Evolutionary conservation across 176 grass and related monocot genomes (phyloP).

Genomic region (Phyllostachys edulis): DNA sequence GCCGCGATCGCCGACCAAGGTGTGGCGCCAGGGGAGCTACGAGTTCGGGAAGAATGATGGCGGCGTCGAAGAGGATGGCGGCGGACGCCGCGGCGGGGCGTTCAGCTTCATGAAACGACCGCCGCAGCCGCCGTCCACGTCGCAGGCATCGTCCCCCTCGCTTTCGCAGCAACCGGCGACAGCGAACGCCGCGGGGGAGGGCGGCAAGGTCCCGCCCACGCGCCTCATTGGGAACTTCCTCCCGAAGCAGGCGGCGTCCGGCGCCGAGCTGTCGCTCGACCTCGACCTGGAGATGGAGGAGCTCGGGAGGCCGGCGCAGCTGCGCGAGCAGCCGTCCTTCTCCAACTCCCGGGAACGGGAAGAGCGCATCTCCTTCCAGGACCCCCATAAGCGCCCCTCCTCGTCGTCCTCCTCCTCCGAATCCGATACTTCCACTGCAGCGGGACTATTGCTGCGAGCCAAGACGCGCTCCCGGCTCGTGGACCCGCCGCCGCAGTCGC

Average conservation of each 20-base stretch:
- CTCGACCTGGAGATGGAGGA: conserved; percentile 81
- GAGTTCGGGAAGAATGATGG: conserved; percentile 44
- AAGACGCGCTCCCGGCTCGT: conserved; percentile 84
- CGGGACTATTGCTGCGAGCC: conserved; percentile 36
- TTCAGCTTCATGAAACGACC: conserved; percentile 68
- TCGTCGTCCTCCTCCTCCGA: conserved; percentile 31
- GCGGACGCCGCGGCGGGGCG: background rate
- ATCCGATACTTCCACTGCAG: conserved; percentile 39
- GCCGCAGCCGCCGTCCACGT: background rate
- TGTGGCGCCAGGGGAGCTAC: conserved; percentile 58
- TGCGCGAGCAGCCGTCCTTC: conserved; percentile 30
- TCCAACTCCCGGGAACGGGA: conserved; percentile 67
- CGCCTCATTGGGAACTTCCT: conserved; percentile 79
- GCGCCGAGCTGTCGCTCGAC: conserved; percentile 57
- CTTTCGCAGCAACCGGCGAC: background rate
- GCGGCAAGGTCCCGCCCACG: conserved; percentile 66
- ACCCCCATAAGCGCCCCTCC: background rate
- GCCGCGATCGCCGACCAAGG: conserved; percentile 36
- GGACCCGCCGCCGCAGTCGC: conserved; percentile 55
- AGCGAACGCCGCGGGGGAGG: background rate
- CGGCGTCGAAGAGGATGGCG: background rate
- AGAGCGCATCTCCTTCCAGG: conserved; percentile 54
- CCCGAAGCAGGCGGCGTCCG: conserved; percentile 57
- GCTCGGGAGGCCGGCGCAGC: conserved; percentile 33
- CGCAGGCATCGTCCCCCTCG: conserved; percentile 30